phyloP scores from a whole-genome alignment of 2,329 filamentous ascomycete species.

The Fusarium decemcellulare region DNA sequence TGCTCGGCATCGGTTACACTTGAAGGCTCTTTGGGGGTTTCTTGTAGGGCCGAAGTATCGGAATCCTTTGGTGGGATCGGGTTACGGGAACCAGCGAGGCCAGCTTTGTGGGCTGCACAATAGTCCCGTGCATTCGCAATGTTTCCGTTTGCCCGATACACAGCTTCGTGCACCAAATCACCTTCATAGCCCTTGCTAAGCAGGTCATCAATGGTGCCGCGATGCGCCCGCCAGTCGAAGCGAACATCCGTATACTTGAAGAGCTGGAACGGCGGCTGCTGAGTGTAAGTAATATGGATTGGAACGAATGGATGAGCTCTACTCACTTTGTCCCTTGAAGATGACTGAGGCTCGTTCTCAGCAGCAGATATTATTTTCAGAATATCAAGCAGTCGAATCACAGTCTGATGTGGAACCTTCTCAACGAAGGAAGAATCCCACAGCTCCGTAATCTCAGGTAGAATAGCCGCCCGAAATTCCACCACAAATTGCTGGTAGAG shows the following conservation, averaged over 20 bases:
- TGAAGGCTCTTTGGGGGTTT: conserved; percentile 29
- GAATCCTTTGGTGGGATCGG: conserved; percentile 76
- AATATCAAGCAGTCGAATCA: conserved; percentile 86
- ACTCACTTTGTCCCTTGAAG: conserved; percentile 72
- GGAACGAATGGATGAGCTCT: conserved; percentile 1
- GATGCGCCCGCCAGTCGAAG: conserved; percentile 62
- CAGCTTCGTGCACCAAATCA: conserved; percentile 80
- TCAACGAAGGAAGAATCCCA: conserved; percentile 92
- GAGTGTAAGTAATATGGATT: conserved; percentile 4
- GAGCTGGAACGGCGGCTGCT: conserved; percentile 51
- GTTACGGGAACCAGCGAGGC: conserved; percentile 72
- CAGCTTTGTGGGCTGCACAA: conserved; percentile 73
- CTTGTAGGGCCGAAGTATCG: conserved; percentile 52
- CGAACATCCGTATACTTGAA: conserved; percentile 60
- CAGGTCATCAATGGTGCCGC: conserved; percentile 51
- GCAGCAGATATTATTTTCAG: conserved; percentile 82
- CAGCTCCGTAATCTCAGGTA: conserved; percentile 81
- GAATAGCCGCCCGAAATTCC: conserved; percentile 84
- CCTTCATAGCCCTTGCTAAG: conserved; percentile 58
- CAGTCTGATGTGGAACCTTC: conserved; percentile 81
- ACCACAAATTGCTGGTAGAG: conserved; percentile 83
- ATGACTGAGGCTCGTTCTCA: conserved; percentile 79
- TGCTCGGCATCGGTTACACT: conserved; percentile 42
- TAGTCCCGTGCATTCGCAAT: conserved; percentile 77
- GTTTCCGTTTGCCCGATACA: conserved; percentile 85